Evolutionary conservation across 352 stramenopile genomes (phyloP), one percentile per base, ranked within the genome.

Genomic region (Globisporangium echinulatum): DNA sequence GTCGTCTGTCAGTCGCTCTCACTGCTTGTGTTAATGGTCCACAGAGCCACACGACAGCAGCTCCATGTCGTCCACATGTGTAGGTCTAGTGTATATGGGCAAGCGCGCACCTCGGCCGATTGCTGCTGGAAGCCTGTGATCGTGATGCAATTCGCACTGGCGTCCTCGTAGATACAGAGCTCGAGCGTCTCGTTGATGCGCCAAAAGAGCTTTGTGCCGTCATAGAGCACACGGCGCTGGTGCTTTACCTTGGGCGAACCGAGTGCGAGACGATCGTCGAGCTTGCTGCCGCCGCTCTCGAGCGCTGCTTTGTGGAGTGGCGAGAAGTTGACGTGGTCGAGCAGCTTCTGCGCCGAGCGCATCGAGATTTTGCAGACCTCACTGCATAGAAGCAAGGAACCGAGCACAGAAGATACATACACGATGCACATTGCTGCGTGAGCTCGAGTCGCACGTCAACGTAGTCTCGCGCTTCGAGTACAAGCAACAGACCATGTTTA

Each of bases 311-410:
- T 87, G 67, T 94, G 85, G n/a, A 94, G 69, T 37, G 85, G 85
- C 42, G 85, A 94, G 49, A 90, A 92, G 64, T 92, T 94, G 49
- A 93, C 85, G 62, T 94, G 85, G 59, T 94, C 85, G 37, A 93
- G 76, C 49, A 94, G 69, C 72, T 93, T 94, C 53, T 94, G 82
- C 5, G 85, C 85, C 9, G 85, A 94, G 15, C 85, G 83, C 58
- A 94, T 78, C 39, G 83, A 92, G 58, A 94, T 93, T 64, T 94
- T 91, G 70, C 85, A 94, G 56, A 94, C 85, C 64, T 94, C 85
- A 55, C 85, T 94, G 43, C n/a, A 61, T 5, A 39, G 3, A 46
- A 36, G 3, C 15, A 38, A 46, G 38, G 33, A 14, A 40, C n/a
- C 10, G 25, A 2, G n/a, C 8, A n/a, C 37, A 39, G 17, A 14